Evolutionary conservation across 2,329 filamentous ascomycete genomes (phyloP).

Genomic region (Sarocladium strictum): DNA sequence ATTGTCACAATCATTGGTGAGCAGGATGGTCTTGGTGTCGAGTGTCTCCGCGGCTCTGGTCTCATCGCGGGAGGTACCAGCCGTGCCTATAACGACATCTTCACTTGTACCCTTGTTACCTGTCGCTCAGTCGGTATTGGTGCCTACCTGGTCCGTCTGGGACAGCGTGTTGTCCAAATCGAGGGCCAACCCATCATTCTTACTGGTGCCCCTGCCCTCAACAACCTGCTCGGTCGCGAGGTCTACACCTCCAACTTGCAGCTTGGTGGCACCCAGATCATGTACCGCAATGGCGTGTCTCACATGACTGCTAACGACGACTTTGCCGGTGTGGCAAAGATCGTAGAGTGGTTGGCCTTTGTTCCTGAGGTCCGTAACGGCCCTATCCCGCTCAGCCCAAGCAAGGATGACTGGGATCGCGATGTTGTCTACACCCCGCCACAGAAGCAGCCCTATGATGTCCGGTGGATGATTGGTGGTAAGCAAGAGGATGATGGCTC

Average conservation of each 20-base stretch:
- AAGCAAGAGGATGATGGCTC: constrained; percentile 64
- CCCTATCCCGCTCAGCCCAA: constrained; percentile 87
- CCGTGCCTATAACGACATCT: constrained; percentile 96
- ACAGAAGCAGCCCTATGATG: constrained; percentile 82
- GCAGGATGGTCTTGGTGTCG: constrained; percentile 94
- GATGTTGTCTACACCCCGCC: constrained; percentile 80
- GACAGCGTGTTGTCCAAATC: constrained; percentile 97
- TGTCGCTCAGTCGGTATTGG: constrained; percentile 99
- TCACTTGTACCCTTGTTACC: constrained; percentile 94
- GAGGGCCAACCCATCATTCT: constrained; percentile 98
- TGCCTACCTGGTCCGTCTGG: constrained; percentile 96
- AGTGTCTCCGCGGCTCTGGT: constrained; percentile 94
- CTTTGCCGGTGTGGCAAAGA: constrained; percentile 95
- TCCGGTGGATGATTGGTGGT: constrained; percentile 87
- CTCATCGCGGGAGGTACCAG: constrained; percentile 97
- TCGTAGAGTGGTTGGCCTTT: constrained; percentile 96
- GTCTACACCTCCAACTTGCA: constrained; percentile 99
- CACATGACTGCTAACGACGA: constrained; percentile 98
- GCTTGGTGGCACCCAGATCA: constrained; percentile 99
- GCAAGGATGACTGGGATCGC: constrained; percentile 84
- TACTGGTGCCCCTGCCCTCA: constrained; percentile 93
- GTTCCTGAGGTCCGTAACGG: constrained; percentile 92
- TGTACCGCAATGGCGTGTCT: constrained; percentile 99
- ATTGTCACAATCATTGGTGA: constrained; percentile 89
- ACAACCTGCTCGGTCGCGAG: constrained; percentile 96